A percentile compares a stretch with the other conserved stretches of the same genome.
phyloP scores from a whole-genome alignment of 2,329 filamentous ascomycete genomes.

The Calonectria pseudoturangicola region DNA sequence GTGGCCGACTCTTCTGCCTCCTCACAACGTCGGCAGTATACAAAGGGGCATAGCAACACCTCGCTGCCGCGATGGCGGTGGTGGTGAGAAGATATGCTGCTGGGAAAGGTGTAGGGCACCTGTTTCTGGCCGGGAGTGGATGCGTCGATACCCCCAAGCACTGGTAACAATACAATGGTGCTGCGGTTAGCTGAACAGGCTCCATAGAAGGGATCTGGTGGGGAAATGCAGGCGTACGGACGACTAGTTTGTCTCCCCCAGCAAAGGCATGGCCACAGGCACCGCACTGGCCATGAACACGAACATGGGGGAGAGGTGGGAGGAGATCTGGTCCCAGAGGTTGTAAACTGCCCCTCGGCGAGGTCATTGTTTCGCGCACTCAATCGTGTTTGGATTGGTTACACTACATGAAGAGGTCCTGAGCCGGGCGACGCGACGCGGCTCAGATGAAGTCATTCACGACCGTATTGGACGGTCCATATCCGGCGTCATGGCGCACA shows the following conservation, averaged over 20 bases:
- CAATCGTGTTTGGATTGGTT: background rate
- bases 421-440: background rate
- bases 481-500: constrained; percentile 1
- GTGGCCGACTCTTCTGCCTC: constrained; percentile 5
- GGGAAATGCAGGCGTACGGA: constrained; percentile 15
- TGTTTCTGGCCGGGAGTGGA: constrained; percentile 18
- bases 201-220: constrained; percentile 1
- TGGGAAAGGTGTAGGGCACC: constrained; percentile 18
- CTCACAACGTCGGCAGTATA: constrained; percentile 2
- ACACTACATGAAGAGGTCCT: background rate
- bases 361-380: background rate
- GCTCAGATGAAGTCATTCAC: constrained; percentile 7
- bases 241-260: constrained; percentile 12
- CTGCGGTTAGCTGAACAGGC: constrained; percentile 3
- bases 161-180: background rate
- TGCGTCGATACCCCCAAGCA: constrained; percentile 12
- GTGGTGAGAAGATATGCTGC: constrained; percentile 12
- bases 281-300: constrained; percentile 17
- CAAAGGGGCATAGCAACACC: constrained; percentile 18
- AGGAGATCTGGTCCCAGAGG: constrained; percentile 18
- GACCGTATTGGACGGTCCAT: constrained; percentile 24
- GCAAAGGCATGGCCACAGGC: constrained; percentile 9
- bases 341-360: constrained; percentile 5
- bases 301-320: constrained; percentile 2
- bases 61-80: constrained; percentile 4